Evolutionary conservation across 169 alveolate species (phyloP).

Genomic region (Eimeria maxima): DNA sequence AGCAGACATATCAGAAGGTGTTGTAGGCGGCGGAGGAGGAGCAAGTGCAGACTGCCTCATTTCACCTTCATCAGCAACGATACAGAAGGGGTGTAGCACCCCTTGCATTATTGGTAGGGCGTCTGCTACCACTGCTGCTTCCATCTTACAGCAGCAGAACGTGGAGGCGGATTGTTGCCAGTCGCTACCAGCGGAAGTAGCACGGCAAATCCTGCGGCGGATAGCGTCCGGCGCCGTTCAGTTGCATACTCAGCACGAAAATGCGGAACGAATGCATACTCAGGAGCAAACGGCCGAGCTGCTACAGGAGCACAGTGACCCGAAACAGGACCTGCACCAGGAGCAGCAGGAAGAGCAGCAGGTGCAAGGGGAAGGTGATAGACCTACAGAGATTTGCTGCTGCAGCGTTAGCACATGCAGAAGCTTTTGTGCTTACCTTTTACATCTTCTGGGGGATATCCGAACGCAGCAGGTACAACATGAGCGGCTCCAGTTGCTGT

Average conservation of each 20-base stretch:
- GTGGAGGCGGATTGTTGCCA: slow-evolving; percentile 29
- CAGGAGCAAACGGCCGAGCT: neutral
- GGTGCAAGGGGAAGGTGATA: neutral
- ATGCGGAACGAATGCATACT: neutral
- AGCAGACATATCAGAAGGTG: neutral
- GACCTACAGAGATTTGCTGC: neutral
- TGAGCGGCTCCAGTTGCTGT: slow-evolving; percentile 53
- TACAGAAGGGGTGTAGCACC: neutral
- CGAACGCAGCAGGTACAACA: slow-evolving; percentile 35
- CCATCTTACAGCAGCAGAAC: neutral
- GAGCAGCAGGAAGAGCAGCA: slow-evolving; percentile 25
- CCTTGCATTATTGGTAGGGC: neutral
- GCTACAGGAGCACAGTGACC: neutral
- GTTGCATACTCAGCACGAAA: slow-evolving; percentile 10
- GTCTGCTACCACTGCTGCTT: slow-evolving; percentile 13
- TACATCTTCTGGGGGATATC: neutral
- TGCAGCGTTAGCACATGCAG: slow-evolving; percentile 62
- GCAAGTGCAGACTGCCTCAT: neutral
- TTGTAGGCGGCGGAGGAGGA: neutral
- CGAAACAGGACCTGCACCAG: neutral
- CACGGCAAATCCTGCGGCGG: slow-evolving; percentile 67
- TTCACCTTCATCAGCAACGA: neutral
- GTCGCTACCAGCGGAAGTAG: slow-evolving; percentile 64
- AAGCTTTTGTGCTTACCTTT: slow-evolving; percentile 19
- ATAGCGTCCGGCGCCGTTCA: neutral